Evolutionary conservation across 1,139 yeast species (phyloP), one percentile per base, ranked within the genome.

Genomic region (Taphrina flavorubra): DNA sequence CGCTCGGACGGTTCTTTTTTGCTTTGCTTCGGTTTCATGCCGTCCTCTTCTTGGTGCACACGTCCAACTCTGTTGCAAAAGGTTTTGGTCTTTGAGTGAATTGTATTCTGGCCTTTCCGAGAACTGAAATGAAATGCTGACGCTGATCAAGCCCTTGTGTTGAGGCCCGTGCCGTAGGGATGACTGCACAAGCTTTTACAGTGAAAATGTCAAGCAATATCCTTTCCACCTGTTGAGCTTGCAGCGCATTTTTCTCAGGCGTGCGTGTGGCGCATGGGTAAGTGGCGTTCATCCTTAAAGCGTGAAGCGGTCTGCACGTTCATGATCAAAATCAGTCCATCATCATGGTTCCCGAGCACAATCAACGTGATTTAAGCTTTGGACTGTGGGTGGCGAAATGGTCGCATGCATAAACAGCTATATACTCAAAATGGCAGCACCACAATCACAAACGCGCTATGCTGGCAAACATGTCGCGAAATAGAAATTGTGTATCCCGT

Each of bases 1-100:
- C 67, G 53, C 37, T 63, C 67, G 6, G 67, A 63, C 1, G 67
- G 67, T 20, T 53, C 67, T 36, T 46, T 53, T 40, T 31, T 42
- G 51, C 20, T 55, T 34, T 36, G 61, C 49, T 55, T 63, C 11
- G 44, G 61, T 47, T 55, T 63, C 62, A 58, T 58, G 31, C 42
- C 25, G 42, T 39, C 42, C 6, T 25, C 31, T 25, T 25, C 31
- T 25, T 25, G 31, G 4, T 25, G 31, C 31, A n/a, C n/a, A n/a
- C n/a, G n/a, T n/a, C n/a, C n/a, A n/a, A n/a, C n/a, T n/a, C n/a
- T n/a, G n/a, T n/a, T n/a, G n/a, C n/a, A n/a, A n/a, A n/a, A n/a
- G n/a, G n/a, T n/a, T n/a, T n/a, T n/a, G n/a, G n/a, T n/a, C n/a
- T n/a, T n/a, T n/a, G n/a, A n/a, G n/a, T n/a, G n/a, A n/a, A n/a